Evolutionary conservation across 2,329 filamentous ascomycete genomes (phyloP).

Genomic region (Magnaporthiopsis poae): DNA sequence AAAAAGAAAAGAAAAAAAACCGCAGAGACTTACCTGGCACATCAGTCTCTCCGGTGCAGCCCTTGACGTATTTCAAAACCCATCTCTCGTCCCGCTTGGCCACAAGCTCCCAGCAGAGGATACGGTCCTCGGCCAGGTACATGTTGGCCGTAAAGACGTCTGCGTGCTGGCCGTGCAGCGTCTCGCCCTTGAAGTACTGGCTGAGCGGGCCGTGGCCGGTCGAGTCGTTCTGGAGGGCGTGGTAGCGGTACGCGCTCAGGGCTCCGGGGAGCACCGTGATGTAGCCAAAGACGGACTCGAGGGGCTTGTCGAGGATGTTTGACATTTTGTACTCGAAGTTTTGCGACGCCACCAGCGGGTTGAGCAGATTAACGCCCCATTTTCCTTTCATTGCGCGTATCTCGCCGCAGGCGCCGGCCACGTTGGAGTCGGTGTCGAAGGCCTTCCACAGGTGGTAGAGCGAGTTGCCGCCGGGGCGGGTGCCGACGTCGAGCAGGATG

Average conservation of each 20-base stretch:
- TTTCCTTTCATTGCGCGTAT: constrained; percentile 78
- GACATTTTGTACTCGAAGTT: constrained; percentile 99
- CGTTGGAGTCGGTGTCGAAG: constrained; percentile 94
- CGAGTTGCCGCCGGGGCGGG: constrained; percentile 75
- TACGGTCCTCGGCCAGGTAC: constrained; percentile 84
- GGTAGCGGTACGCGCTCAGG: constrained; percentile 87
- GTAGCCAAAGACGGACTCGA: constrained; percentile 95
- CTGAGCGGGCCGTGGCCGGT: constrained; percentile 89
- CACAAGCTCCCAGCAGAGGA: constrained; percentile 87
- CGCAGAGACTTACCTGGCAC: constrained; percentile 64
- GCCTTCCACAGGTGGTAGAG: constrained; percentile 99
- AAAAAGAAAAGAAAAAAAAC: neutral
- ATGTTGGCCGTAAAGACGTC: constrained; percentile 63
- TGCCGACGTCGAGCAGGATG: constrained; percentile 92
- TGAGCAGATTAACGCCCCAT: constrained; percentile 71
- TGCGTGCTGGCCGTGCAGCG: constrained; percentile 86
- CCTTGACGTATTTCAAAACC: constrained; percentile 97
- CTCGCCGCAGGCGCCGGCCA: constrained; percentile 91
- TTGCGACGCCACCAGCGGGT: constrained; percentile 89
- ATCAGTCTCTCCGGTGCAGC: constrained; percentile 92
- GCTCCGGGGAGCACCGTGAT: constrained; percentile 95
- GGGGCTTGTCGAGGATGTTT: constrained; percentile 93
- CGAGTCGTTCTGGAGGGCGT: constrained; percentile 91
- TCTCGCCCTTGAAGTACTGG: constrained; percentile 99
- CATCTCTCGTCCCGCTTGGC: constrained; percentile 90